A percentile compares a stretch with the other conserved stretches of the same genome.
Conservation (phyloP, 2,329 filamentous ascomycete genomes). For the Penicillium expansum region DNA sequence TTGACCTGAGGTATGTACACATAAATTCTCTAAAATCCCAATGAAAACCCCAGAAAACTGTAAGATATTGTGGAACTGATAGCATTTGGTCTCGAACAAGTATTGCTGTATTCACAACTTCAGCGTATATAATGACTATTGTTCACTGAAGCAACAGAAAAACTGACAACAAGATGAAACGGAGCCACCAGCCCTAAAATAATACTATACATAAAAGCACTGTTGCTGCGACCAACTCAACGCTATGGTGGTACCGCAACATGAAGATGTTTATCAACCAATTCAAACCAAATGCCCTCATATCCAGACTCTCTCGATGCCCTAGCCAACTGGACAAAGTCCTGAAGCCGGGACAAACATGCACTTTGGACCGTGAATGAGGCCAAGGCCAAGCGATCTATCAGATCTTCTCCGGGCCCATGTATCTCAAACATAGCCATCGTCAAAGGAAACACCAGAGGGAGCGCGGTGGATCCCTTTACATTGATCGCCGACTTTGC, state of each 20-base stretch:
- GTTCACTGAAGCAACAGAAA: background rate
- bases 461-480: conserved; percentile 17
- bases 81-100: too few species aligned
- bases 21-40: too few species aligned
- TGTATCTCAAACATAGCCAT: conserved; percentile 26
- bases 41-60: too few species aligned
- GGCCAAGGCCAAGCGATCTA: conserved; percentile 20
- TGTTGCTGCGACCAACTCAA: conserved; percentile 6
- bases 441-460: conserved; percentile 24
- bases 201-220: conserved; percentile 1
- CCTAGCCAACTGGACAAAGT: conserved; percentile 23
- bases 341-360: conserved; percentile 19
- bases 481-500: conserved; percentile 7
- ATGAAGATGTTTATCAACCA: conserved; percentile 23
- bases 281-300: conserved; percentile 24
- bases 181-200: background rate
- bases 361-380: conserved; percentile 19
- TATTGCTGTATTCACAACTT: too few species aligned
- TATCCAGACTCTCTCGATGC: conserved; percentile 17
- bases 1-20: too few species aligned
- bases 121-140: background rate
- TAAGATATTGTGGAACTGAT: too few species aligned
- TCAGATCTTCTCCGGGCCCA: conserved; percentile 20
- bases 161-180: too few species aligned
- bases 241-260: conserved; percentile 23